Evolutionary conservation across 2,329 filamentous ascomycete species (phyloP).

Genomic region (Blumeriella jaapii): DNA sequence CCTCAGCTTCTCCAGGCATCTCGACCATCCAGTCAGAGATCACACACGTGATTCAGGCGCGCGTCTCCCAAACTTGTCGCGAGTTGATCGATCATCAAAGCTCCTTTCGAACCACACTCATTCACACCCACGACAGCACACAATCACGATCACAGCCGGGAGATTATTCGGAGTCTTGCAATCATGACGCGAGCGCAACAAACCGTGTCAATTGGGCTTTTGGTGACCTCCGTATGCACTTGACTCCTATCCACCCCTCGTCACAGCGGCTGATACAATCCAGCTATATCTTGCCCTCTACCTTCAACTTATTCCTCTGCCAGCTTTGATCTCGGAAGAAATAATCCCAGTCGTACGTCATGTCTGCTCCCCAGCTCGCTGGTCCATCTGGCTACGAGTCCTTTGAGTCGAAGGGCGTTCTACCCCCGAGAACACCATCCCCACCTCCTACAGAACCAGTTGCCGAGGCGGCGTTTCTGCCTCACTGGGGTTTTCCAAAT

Average conservation of each 20-base stretch:
- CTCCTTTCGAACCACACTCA: conserved; percentile 20
- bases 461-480: no score
- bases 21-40: no score
- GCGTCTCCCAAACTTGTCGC: conserved; percentile 2
- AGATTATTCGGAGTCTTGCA: conserved; percentile 20
- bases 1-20: no score
- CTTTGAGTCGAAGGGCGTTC: neutral
- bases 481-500: no score
- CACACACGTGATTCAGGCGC: conserved; percentile 12
- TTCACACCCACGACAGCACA: conserved; percentile 13
- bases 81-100: neutral
- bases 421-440: neutral
- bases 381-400: neutral
- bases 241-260: conserved; percentile 7
- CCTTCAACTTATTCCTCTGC: conserved; percentile 72
- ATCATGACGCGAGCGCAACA: conserved; percentile 92
- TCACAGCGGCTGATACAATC: conserved; percentile 10
- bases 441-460: neutral
- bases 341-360: conserved; percentile 76
- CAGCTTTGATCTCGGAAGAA: conserved; percentile 65
- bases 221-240: conserved; percentile 69
- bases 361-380: neutral
- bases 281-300: conserved; percentile 85
- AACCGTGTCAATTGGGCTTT: conserved; percentile 75
- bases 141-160: no score